Evolutionary conservation across 306 rosid genomes (phyloP), one percentile per base, ranked within the genome.

Genomic region (Cucumis melo): DNA sequence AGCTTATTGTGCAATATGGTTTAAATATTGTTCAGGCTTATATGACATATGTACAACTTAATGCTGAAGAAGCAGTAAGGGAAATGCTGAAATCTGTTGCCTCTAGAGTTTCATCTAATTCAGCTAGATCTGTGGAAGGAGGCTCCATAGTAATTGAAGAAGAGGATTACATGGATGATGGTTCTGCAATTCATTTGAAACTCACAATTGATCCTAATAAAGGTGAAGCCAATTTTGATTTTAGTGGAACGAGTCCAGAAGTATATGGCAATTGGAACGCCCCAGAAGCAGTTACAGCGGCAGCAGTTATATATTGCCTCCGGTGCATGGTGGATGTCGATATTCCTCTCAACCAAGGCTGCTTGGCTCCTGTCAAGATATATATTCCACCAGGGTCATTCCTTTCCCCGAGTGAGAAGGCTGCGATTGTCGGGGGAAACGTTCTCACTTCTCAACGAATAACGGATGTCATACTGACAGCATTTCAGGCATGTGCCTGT

Each of bases 111-210:
- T 83, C 85, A 44, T 82, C 93, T 10, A 80, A 80, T 78, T 80
- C 89, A 59, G 17, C 66, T 48, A 57, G 61, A 59, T 23, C 76
- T 39, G 81, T 66, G 53, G 80, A 82, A 64, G 79, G 62, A 67
- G 81, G 68, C 64, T 74, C 51, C 15, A 86, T 86, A 55, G 83
- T 85, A 70, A 77, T 93, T 16, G 96, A 88, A 82, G 97, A 93
- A 80, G 93, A 93, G 87, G 98, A 93, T 82, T 91, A 85, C 87
- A 93, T 93, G 98, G 98, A 93, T 84, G 98, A 93, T 74, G 97
- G 98, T 15, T 93, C 98, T 58, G 77, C 86, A 73, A 93, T 93
- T 86, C 96, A 82, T 78, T 80, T 93, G 91, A 93, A 89, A 81
- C 89, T 93, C 74, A 88, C 90, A 29, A 89, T 93, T 78, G 91